Conservation (phyloP, 495 filamentous ascomycete species). For the Neurospora hispaniola region DNA sequence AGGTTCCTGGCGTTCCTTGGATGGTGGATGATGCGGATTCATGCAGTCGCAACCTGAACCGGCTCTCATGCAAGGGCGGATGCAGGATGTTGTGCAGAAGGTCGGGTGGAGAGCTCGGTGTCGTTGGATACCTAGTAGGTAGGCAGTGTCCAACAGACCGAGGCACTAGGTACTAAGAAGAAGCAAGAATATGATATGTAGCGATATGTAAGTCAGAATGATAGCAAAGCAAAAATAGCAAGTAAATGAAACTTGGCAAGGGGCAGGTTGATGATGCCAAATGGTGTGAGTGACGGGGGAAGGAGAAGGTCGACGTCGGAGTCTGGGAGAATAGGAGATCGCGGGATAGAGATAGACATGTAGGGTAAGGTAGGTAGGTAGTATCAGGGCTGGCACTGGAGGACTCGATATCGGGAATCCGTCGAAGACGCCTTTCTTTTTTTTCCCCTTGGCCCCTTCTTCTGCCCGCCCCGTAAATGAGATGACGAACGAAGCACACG, state of each 20-base stretch:
- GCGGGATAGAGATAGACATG: neutral
- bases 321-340: neutral
- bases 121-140: neutral
- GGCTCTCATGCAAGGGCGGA: neutral
- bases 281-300: neutral
- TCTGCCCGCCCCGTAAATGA: neutral
- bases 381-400: neutral
- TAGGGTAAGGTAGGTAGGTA: neutral
- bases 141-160: no score
- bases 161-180: no score
- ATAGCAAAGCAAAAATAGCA: neutral
- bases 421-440: neutral
- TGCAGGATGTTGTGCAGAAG: neutral
- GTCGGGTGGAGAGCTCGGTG: neutral
- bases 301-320: neutral
- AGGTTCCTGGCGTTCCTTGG: neutral
- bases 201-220: no score
- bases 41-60: neutral
- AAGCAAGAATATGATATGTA: no score
- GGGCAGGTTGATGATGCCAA: neutral
- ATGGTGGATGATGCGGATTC: neutral
- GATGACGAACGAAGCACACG: neutral
- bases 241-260: neutral
- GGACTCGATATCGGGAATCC: neutral
- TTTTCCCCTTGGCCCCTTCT: neutral